Conservation (phyloP, 768 basidiomycete species). For the Podaxis sp. region DNA sequence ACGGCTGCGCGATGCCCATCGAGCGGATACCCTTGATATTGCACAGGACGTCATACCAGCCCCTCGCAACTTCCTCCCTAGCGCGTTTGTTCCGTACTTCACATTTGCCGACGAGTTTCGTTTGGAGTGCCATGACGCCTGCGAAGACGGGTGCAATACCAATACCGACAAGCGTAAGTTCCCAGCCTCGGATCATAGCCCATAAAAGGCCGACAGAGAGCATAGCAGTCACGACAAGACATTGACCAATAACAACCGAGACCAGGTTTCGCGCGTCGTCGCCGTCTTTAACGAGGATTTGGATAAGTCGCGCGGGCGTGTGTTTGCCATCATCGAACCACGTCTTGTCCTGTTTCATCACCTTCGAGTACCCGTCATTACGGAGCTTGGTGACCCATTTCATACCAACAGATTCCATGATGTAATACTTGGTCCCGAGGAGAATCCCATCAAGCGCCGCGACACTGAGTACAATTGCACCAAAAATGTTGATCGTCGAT, state of each 20-base stretch:
- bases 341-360: conserved; percentile 79
- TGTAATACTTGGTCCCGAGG: conserved; percentile 72
- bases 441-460: conserved; percentile 77
- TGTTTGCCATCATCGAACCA: conserved; percentile 81
- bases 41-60: conserved; percentile 83
- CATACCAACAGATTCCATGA: conserved; percentile 76
- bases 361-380: conserved; percentile 46
- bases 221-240: conserved; percentile 77
- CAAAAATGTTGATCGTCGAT: conserved; percentile 64
- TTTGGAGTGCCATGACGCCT: conserved; percentile 71
- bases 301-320: conserved; percentile 59
- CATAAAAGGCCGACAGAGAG: conserved; percentile 81
- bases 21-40: conserved; percentile 86
- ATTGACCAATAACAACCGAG: conserved; percentile 68
- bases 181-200: conserved; percentile 89
- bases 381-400: conserved; percentile 75
- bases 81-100: conserved; percentile 82
- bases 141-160: conserved; percentile 87
- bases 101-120: conserved; percentile 64
- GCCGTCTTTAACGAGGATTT: conserved; percentile 81
- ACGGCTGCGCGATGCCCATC: conserved; percentile 80
- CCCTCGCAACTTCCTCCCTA: conserved; percentile 81
- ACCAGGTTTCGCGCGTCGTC: conserved; percentile 85
- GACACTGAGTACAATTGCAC: conserved; percentile 69
- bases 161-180: conserved; percentile 87